Conservation (phyloP, 1,139 yeast genomes). For the Pichia sp. region DNA sequence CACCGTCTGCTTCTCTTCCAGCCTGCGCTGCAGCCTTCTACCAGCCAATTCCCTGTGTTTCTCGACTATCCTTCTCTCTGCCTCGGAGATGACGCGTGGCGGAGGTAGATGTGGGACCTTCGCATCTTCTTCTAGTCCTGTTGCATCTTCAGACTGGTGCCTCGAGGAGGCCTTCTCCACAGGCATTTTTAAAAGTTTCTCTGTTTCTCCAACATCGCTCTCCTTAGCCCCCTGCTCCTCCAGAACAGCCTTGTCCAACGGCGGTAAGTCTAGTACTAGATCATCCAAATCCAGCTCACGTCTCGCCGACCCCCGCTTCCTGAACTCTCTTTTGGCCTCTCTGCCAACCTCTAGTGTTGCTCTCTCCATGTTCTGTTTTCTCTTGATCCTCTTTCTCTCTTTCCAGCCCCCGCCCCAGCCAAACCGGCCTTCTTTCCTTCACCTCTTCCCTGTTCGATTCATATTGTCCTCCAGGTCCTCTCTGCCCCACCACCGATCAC, state of each 20-base stretch:
- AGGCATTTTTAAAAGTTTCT: background rate
- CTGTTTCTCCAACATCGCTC: background rate
- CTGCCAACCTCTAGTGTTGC: slow-evolving; percentile 25
- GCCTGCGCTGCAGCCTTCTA: background rate
- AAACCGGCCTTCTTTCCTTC: background rate
- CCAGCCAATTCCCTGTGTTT: slow-evolving; percentile 12
- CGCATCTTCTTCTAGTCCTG: background rate
- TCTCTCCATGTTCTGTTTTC: slow-evolving; percentile 11
- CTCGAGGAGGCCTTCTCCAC: background rate
- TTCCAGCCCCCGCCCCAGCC: no score
- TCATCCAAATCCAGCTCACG: slow-evolving; percentile 25
- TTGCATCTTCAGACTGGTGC: background rate
- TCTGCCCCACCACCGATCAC: background rate
- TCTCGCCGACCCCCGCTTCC: slow-evolving; percentile 30
- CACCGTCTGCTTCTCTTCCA: background rate
- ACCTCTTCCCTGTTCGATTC: background rate
- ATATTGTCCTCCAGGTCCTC: background rate
- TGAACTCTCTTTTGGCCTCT: slow-evolving; percentile 25
- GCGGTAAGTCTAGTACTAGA: slow-evolving; percentile 20
- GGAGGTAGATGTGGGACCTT: background rate
- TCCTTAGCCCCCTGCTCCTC: background rate
- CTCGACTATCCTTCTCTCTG: slow-evolving; percentile 9
- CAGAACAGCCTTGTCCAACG: slow-evolving; percentile 2
- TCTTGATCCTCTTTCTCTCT: background rate
- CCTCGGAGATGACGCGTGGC: background rate